Evolutionary conservation across 108 stramenopile species (phyloP), one percentile per base, ranked within the genome.

Genomic region (Licmophora abbreviata): DNA sequence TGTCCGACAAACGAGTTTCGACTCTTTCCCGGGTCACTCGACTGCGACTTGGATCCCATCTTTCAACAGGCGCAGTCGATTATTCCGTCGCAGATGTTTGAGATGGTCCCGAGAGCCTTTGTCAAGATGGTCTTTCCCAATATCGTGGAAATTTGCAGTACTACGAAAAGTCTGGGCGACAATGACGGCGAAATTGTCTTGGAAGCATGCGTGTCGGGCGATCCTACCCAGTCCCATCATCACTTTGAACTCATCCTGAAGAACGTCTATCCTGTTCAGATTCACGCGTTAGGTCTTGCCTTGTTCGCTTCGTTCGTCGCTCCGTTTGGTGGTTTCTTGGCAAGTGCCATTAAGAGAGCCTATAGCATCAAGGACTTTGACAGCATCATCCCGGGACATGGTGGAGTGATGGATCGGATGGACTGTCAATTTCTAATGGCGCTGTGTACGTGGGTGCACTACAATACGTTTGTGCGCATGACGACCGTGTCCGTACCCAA

Each of bases 381-480:
- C 41, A 67, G 73, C 4, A 55, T 95, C 45, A 95, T 99, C 37
- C 98, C 96, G 3, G 98, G 96, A 23, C 98, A 99, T 61, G 98
- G 98, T 2, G 98, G 98, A 49, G 71, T 96, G 23, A 96, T 88
- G 69, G 98, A 99, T 56, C 81, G 98, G n/a, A 81, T 97, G 74
- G 98, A 99, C 61, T 99, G 98, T 73, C 95, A 99, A 58, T 74
- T 99, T 50, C 56, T 99, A 25, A 94, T 99, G 89, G 93, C 93
- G 26, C 74, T 95, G 27, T 92, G 79, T 42, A 94, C 90, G 11
- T 98, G 93, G 81, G 95, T 98, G 20, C 93, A 96, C 73, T 95
- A 88, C 72, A 91, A 94, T 65, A 90, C 93, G 0, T 95, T 95
- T 78, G 83, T 95, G 44, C 77, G 81, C 45, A 58, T 86, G 55